A percentile compares a stretch with the other conserved stretches of the same genome.
phyloP scores from a whole-genome alignment of 1,284 basidiomycete species.

The Heterobasidion parviporum region DNA sequence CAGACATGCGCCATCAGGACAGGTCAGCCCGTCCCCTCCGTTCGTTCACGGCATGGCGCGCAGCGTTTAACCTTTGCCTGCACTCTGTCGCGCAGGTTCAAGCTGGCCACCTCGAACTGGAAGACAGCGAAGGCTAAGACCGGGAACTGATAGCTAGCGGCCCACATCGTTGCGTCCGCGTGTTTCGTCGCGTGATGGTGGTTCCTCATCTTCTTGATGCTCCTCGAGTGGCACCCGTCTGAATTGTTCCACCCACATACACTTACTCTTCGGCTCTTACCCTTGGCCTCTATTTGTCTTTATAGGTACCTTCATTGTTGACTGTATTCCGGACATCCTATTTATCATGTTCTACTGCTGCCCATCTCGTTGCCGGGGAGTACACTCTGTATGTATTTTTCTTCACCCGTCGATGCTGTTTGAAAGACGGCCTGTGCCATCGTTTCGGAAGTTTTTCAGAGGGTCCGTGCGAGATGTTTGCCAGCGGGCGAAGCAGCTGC shows the following conservation, averaged over 20 bases:
- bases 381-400: too few species aligned
- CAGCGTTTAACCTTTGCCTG: constrained; percentile 3
- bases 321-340: not conserved
- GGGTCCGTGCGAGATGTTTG: too few species aligned
- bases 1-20: constrained; percentile 61
- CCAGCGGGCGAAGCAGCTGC: too few species aligned
- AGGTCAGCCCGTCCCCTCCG: constrained; percentile 35
- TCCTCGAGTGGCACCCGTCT: not conserved
- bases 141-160: constrained; percentile 30
- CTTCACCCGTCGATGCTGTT: too few species aligned
- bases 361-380: not conserved
- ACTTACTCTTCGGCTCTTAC: constrained; percentile 2
- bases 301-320: not conserved
- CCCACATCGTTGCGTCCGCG: constrained; percentile 5
- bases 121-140: constrained; percentile 47
- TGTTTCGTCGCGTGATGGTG: constrained; percentile 5
- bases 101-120: constrained; percentile 68
- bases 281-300: constrained; percentile 1
- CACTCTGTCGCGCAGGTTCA: constrained; percentile 43
- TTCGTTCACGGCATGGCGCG: not conserved
- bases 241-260: not conserved
- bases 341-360: not conserved
- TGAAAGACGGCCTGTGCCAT: too few species aligned
- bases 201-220: not conserved
- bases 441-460: too few species aligned